These are phyloP conservation scores for Colletotrichum sp. DNA, from an alignment of 2,329 filamentous ascomycete species.

Conservation along the genomic window DNA sequence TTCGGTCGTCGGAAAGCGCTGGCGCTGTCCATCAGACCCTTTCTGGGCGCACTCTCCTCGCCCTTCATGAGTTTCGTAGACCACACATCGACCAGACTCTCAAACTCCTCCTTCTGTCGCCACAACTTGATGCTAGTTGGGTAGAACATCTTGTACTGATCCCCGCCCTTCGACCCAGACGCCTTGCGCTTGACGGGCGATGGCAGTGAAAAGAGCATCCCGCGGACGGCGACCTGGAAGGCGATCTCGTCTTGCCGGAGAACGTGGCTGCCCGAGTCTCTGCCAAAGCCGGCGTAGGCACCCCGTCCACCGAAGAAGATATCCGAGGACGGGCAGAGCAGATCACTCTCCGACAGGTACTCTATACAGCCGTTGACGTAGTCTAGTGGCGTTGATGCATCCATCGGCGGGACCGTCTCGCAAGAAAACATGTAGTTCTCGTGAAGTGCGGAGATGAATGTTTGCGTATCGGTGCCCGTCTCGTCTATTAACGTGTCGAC, in stretches of 20 bases:
- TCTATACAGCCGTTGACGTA: constrained; percentile 87
- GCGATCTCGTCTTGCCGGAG: constrained; percentile 92
- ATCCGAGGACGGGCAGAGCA: constrained; percentile 78
- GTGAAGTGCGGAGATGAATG: constrained; percentile 87
- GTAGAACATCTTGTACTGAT: constrained; percentile 90
- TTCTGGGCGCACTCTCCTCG: constrained; percentile 43
- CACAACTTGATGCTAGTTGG: constrained; percentile 84
- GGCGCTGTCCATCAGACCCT: constrained; percentile 49
- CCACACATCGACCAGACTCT: constrained; percentile 74
- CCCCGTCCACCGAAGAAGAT: constrained; percentile 69
- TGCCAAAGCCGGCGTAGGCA: constrained; percentile 52
- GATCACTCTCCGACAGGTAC: constrained; percentile 83
- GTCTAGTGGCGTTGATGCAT: constrained; percentile 70
- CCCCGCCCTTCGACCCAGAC: constrained; percentile 50
- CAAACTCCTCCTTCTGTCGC: constrained; percentile 82
- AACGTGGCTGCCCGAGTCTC: constrained; percentile 70
- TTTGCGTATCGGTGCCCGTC: constrained; percentile 88
- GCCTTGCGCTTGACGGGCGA: constrained; percentile 79
- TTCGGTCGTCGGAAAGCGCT: constrained; percentile 53
- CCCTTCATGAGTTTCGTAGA: constrained; percentile 65
- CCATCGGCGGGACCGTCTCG: constrained; percentile 55
- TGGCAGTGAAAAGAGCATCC: constrained; percentile 84
- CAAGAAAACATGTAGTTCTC: constrained; percentile 94
- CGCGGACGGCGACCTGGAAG: constrained; percentile 88
- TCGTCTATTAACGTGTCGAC: constrained; percentile 87